These are phyloP conservation scores for Aspergillus asperescens DNA, from an alignment of 495 filamentous ascomycete species.

Conservation along the genomic window DNA sequence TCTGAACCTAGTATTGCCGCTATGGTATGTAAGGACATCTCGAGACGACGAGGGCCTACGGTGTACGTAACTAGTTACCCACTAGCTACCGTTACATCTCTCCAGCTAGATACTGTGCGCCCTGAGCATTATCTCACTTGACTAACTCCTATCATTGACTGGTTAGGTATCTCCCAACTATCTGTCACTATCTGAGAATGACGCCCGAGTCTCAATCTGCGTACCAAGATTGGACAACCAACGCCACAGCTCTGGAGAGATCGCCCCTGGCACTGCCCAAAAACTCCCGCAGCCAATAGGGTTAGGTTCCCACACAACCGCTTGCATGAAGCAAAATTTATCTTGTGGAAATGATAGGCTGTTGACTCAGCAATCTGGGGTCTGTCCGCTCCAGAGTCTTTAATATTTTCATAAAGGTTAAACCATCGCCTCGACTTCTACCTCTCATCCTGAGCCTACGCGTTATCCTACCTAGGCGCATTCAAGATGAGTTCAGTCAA, in stretches of 20 bases:
- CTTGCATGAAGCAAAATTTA: conserved; percentile 14
- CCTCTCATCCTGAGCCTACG: background rate
- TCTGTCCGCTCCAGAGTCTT: background rate
- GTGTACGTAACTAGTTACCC: too few relatives aligned
- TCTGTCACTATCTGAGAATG: too few relatives aligned
- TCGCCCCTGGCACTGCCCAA: background rate
- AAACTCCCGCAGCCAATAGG: conserved; percentile 7
- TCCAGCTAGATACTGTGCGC: background rate
- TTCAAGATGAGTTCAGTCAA: conserved; percentile 21
- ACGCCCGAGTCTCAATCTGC: background rate
- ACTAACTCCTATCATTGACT: conserved; percentile 1
- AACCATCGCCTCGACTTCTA: background rate
- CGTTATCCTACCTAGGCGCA: background rate
- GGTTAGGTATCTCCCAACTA: background rate
- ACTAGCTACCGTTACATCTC: background rate
- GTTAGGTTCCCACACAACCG: conserved; percentile 1
- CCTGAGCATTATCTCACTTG: conserved; percentile 1
- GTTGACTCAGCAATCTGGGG: conserved; percentile 10
- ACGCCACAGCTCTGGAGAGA: conserved; percentile 11
- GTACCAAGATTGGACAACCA: background rate
- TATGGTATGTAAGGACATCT: background rate
- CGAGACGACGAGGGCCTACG: too few relatives aligned
- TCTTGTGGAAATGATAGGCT: conserved; percentile 15
- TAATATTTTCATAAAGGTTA: conserved; percentile 11
- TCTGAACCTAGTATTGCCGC: too few relatives aligned